A percentile compares a stretch with the other conserved stretches of the same genome.
Evolutionary conservation across 177 flowering plant species (phyloP).

Genomic region (Vitis hybrid): DNA sequence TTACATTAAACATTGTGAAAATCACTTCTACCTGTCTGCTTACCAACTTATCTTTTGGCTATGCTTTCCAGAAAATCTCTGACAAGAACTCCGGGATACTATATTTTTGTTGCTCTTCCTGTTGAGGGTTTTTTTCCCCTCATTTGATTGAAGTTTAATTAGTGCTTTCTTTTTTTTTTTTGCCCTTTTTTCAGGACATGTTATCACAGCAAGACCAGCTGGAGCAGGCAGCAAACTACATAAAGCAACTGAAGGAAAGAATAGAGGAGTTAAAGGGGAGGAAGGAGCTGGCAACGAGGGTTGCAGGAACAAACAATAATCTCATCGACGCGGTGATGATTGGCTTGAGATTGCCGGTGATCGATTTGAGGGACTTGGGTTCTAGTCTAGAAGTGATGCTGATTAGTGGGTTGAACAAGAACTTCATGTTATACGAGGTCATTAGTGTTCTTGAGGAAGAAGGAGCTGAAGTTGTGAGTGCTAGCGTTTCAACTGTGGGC

Average conservation of each 20-base stretch:
- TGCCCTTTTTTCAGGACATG: constrained; percentile 15
- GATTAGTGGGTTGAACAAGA: constrained; percentile 28
- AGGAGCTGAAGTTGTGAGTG: constrained; percentile 49
- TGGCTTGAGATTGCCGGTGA: constrained; percentile 19
- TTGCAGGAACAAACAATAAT: not conserved
- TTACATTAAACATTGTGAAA: too few relatives aligned
- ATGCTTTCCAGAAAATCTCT: too few relatives aligned
- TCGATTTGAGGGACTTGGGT: constrained; percentile 42
- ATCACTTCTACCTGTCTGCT: too few relatives aligned
- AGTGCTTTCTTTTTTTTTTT: not conserved
- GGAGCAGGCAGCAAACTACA: constrained; percentile 32
- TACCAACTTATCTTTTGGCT: too few relatives aligned
- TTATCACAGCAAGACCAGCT: constrained; percentile 32
- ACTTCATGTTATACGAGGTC: constrained; percentile 35
- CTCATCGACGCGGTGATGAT: not conserved
- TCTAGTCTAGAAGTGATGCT: constrained; percentile 30
- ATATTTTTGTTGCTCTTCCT: too few relatives aligned
- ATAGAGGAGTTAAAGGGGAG: constrained; percentile 26
- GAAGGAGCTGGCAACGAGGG: constrained; percentile 16
- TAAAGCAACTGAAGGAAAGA: constrained; percentile 29
- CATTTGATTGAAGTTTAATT: not conserved
- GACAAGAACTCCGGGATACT: too few relatives aligned
- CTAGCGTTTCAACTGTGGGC: constrained; percentile 32
- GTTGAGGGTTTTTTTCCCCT: too few relatives aligned
- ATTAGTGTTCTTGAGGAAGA: constrained; percentile 41